Base-by-base conservation (phyloP, 306 rosid genomes). In the Sesbania bispinosa region DNA sequence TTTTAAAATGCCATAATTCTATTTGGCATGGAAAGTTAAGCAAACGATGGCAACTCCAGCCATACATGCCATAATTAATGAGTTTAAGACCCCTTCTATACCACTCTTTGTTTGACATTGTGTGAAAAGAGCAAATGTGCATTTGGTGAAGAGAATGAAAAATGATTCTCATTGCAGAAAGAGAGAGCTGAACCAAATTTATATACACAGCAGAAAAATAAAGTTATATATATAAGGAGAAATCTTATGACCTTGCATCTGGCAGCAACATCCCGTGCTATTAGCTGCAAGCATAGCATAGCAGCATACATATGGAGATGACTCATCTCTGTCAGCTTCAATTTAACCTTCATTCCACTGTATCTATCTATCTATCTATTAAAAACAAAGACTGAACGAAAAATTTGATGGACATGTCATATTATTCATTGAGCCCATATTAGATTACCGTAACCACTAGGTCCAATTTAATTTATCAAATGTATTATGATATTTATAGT, bases 211-310 rank as follows among this genome's bases (percentile, higher is more conserved):
- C 2, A 13, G 33, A 65, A 47, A 24, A 48, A 75, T 33, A 10
- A 10, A 1, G 32, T 10, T 9, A n/a, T n/a, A n/a, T n/a, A n/a
- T n/a, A n/a, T n/a, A 81, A 38, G n/a, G 2, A 26, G 0, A 67
- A 52, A 10, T 26, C 7, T 2, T 3, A 23, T 13, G 7, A 92
- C 96, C 96, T 90, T 93, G 93, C 96, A 88, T 58, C 96, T 80
- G 11, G 85, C 71, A 62, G 97, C 81, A 75, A 93, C 97, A 80
- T 93, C 98, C 23, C 88, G 98, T 0, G 98, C n/a, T n/a, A n/a
- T n/a, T n/a, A n/a, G n/a, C 96, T 0, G 96, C 96, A 86, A 92
- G 93, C 98, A 92, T 89, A 42, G 98, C 96, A n/a, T n/a, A n/a
- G n/a, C n/a, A n/a, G n/a, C n/a, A n/a, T 7, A 96, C 98, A 67